A percentile compares a stretch with the other conserved stretches of the same genome.
Conservation (phyloP, 2,329 filamentous ascomycete species). For the Ramularia endophylla region DNA sequence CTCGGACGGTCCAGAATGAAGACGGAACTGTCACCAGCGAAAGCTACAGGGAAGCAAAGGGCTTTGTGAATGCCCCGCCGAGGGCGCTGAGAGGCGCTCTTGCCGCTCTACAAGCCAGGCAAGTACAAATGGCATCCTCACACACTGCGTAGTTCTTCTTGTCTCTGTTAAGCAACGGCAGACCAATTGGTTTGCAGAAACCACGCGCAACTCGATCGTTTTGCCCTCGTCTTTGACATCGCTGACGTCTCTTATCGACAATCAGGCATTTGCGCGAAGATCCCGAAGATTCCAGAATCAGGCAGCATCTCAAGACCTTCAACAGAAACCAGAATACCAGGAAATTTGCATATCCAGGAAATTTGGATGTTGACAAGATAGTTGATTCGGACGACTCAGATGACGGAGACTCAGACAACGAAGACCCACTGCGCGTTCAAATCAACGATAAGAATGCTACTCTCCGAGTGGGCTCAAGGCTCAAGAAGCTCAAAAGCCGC, state of each 20-base stretch:
- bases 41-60: conserved; percentile 9
- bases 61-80: conserved; percentile 15
- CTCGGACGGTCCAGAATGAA: not conserved
- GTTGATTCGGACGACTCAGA: not conserved
- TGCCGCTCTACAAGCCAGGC: conserved; percentile 3
- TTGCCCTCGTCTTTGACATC: too few species aligned
- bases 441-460: not conserved
- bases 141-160: too few species aligned
- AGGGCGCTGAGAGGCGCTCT: conserved; percentile 7
- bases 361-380: not conserved
- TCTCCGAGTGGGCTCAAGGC: not conserved
- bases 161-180: too few species aligned
- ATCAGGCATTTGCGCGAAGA: too few species aligned
- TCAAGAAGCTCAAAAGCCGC: not conserved
- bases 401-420: not conserved
- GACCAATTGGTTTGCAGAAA: too few species aligned
- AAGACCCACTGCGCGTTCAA: not conserved
- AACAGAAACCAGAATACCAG: conserved; percentile 1
- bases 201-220: too few species aligned
- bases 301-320: not conserved
- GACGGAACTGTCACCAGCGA: not conserved
- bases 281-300: not conserved
- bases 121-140: too few species aligned
- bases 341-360: not conserved
- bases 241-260: too few species aligned